phyloP scores from a whole-genome alignment of 805 yeast species.

The Millerago galiae region DNA sequence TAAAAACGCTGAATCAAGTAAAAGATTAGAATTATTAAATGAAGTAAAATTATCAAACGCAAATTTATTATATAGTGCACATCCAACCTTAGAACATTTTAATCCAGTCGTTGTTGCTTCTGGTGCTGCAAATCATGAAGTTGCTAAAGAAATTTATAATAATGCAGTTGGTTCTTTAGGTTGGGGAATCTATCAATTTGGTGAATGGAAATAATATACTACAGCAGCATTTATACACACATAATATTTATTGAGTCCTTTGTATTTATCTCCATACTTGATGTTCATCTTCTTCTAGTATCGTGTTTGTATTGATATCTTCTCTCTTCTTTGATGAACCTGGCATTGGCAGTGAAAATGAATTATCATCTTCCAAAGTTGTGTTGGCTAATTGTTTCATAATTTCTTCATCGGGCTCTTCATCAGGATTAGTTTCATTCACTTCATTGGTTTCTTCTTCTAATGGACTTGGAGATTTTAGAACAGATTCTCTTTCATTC shows the following conservation, averaged over 20 bases:
- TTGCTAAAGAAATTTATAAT: constrained; percentile 41
- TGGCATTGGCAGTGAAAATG: constrained; percentile 44
- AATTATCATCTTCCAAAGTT: constrained; percentile 32
- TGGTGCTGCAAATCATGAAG: constrained; percentile 37
- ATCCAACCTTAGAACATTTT: constrained; percentile 75
- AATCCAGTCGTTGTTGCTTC: constrained; percentile 60
- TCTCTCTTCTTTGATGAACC: constrained; percentile 13
- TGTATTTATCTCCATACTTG: background rate
- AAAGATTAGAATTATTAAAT: constrained; percentile 32
- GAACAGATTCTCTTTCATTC: background rate
- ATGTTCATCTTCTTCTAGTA: background rate
- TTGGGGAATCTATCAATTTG: constrained; percentile 63
- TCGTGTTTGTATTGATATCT: background rate
- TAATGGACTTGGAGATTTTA: background rate
- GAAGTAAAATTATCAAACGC: constrained; percentile 25
- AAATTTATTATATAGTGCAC: constrained; percentile 44
- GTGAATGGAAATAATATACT: constrained; percentile 17
- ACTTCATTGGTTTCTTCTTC: background rate
- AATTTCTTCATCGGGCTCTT: background rate
- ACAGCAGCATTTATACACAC: background rate
- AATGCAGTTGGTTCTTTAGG: constrained; percentile 45
- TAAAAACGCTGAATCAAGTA: constrained; percentile 18
- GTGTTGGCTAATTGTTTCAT: constrained; percentile 1
- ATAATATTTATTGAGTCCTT: constrained; percentile 4
- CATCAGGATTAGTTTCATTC: background rate